phyloP scores from a whole-genome alignment of 2,329 filamentous ascomycete species.

The Talaromyces sp. region DNA sequence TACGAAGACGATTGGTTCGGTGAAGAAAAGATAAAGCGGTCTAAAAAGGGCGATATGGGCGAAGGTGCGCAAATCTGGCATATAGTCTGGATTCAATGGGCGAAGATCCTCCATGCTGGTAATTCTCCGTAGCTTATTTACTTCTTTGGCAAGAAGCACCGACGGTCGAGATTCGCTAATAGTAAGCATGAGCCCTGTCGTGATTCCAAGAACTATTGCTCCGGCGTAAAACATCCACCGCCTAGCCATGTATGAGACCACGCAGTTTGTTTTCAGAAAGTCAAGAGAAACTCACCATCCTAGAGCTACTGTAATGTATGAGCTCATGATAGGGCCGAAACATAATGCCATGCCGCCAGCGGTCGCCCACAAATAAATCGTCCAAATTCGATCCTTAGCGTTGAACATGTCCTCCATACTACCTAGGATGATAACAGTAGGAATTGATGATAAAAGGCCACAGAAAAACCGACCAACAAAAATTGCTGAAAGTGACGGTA shows the following conservation, averaged over 20 bases:
- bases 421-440: conserved; percentile 42
- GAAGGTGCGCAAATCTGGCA: conserved; percentile 32
- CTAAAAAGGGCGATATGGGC: conserved; percentile 34
- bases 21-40: conserved; percentile 39
- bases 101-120: conserved; percentile 20
- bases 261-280: background rate
- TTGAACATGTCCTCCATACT: conserved; percentile 48
- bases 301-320: conserved; percentile 32
- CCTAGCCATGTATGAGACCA: conserved; percentile 20
- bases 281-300: conserved; percentile 27
- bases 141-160: conserved; percentile 32
- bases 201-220: conserved; percentile 30
- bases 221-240: conserved; percentile 42
- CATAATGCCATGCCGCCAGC: conserved; percentile 39
- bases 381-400: conserved; percentile 40
- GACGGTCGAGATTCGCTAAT: conserved; percentile 43
- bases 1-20: conserved; percentile 43
- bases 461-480: conserved; percentile 39
- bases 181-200: conserved; percentile 29
- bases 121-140: conserved; percentile 22
- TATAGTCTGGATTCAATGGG: conserved; percentile 34
- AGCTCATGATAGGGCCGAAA: conserved; percentile 40
- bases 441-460: conserved; percentile 43
- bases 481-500: conserved; percentile 30
- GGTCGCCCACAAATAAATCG: conserved; percentile 41